Evolutionary conservation across 148 eudicot genomes (phyloP).

Genomic region (Rhododendron simsii): DNA sequence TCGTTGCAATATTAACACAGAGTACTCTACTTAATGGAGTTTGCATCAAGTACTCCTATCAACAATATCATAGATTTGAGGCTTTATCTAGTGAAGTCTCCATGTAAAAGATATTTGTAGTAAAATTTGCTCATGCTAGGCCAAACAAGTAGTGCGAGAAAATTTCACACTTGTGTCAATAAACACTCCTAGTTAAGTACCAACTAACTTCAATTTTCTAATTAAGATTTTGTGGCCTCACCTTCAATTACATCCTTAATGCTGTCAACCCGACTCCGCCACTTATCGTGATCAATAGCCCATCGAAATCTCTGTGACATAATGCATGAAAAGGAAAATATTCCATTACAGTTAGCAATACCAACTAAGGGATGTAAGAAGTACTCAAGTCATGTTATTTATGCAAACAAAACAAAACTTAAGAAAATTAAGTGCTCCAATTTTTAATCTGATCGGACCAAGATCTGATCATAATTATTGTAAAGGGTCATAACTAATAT

Average conservation of each 20-base stretch:
- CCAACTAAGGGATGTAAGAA: neutral
- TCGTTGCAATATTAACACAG: neutral
- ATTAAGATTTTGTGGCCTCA: conserved; percentile 15
- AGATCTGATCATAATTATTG: too few species aligned
- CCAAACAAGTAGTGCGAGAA: neutral
- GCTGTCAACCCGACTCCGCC: conserved; percentile 88
- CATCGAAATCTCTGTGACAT: conserved; percentile 75
- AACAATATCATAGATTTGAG: neutral
- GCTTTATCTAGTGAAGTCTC: neutral
- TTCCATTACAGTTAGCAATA: neutral
- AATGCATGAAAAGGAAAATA: neutral
- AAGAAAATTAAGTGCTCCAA: too few species aligned
- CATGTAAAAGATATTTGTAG: neutral
- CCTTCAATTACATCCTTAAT: conserved; percentile 90
- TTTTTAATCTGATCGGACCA: too few species aligned
- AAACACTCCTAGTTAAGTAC: neutral
- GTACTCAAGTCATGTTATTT: neutral
- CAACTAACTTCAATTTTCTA: neutral
- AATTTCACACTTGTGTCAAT: neutral
- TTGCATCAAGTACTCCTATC: neutral
- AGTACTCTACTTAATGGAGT: neutral
- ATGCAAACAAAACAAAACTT: neutral
- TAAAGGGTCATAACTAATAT: too few species aligned
- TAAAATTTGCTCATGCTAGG: neutral
- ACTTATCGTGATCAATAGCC: conserved; percentile 85